Percentiles rank a stretch among this genome's conserved stretches.
Conservation (phyloP, 2,329 filamentous ascomycete genomes). For the Colletotrichum shisoi region DNA sequence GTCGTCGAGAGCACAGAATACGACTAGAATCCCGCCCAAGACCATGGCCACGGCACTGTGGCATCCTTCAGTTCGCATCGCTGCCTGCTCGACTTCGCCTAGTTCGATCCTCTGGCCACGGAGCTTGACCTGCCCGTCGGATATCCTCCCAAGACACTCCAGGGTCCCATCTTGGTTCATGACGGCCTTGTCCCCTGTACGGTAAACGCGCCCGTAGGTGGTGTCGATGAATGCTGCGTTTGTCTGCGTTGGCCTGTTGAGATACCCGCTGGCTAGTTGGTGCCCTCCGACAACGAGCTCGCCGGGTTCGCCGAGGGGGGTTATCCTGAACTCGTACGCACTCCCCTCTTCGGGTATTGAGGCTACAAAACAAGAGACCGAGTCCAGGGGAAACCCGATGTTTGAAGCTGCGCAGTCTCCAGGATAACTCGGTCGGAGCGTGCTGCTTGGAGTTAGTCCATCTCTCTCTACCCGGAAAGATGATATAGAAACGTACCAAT, state of each 20-base stretch:
- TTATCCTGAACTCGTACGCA: conserved; percentile 55
- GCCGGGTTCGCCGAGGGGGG: conserved; percentile 73
- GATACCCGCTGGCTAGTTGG: conserved; percentile 81
- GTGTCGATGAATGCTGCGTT: conserved; percentile 73
- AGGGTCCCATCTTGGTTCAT: conserved; percentile 72
- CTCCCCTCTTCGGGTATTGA: conserved; percentile 52
- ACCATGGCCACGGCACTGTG: conserved; percentile 73
- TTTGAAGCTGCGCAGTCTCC: conserved; percentile 49
- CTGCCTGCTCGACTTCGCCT: conserved; percentile 77
- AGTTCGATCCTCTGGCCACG: conserved; percentile 84
- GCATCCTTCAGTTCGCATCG: conserved; percentile 67
- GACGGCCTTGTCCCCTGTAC: conserved; percentile 83
- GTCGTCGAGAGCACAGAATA: conserved; percentile 71
- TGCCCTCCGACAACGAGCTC: conserved; percentile 83
- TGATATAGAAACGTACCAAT: conserved; percentile 63
- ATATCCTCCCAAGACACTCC: conserved; percentile 84
- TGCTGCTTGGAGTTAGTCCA: neutral
- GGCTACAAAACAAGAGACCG: conserved; percentile 79
- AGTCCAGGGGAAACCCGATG: conserved; percentile 81
- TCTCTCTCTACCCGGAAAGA: neutral
- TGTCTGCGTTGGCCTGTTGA: conserved; percentile 82
- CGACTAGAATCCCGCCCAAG: conserved; percentile 72
- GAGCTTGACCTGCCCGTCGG: conserved; percentile 83
- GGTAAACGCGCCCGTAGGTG: conserved; percentile 75
- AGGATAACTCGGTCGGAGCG: conserved; percentile 18